phyloP scores from a whole-genome alignment of 2,329 filamentous ascomycete genomes.

The Fusarium mexicanum region DNA sequence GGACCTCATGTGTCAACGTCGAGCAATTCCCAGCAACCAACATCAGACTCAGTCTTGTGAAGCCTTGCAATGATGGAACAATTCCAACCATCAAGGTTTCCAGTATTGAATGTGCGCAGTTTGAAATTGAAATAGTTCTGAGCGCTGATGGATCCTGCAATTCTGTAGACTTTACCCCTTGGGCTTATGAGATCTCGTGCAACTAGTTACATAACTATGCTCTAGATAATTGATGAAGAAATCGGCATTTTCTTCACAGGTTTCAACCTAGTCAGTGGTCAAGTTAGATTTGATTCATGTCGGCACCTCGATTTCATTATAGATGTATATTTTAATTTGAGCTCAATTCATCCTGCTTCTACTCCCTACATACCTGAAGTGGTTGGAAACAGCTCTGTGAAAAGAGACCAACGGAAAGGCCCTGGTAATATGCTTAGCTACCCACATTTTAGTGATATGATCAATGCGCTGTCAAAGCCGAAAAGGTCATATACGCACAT shows the following conservation, averaged over 20 bases:
- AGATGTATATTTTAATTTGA: rapidly evolving
- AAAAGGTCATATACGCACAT: neutral
- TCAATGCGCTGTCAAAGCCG: too few relatives aligned
- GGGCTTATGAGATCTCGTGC: neutral
- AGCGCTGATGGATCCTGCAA: neutral
- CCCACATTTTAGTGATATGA: neutral
- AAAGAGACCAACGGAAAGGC: neutral
- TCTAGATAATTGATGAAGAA: too few relatives aligned
- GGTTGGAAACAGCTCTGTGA: rapidly evolving
- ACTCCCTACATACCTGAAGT: rapidly evolving
- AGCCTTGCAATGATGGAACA: neutral
- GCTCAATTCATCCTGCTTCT: neutral
- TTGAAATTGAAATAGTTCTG: neutral
- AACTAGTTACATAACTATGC: neutral
- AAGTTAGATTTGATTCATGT: too few relatives aligned
- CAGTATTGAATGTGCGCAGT: neutral
- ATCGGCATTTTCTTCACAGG: neutral
- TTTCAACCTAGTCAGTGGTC: too few relatives aligned
- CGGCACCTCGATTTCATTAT: too few relatives aligned
- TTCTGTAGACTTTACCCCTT: neutral
- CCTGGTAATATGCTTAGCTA: neutral
- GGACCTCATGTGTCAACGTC: neutral
- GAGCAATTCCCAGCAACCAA: neutral
- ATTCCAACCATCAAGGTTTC: neutral
- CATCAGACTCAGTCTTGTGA: neutral